A percentile compares a stretch with the other conserved stretches of the same genome.
Conservation (phyloP, 768 basidiomycete species). For the Kwoniella heveanensis region DNA sequence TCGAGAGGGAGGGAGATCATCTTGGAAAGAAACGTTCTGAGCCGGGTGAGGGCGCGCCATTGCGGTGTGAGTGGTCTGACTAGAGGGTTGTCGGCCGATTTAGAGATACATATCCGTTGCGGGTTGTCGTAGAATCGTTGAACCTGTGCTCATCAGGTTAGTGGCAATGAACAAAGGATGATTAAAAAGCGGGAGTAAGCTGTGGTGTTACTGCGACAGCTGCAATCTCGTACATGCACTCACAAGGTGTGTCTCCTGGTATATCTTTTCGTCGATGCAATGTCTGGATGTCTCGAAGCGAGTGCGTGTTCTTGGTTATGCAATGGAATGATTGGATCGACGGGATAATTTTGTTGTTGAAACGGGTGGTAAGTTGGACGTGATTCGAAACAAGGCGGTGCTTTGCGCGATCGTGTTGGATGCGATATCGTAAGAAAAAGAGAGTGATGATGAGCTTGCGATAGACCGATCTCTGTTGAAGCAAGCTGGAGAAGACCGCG, state of each 20-base stretch:
- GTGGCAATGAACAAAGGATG: constrained; percentile 9
- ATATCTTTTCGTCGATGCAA: background rate
- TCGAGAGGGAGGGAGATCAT: constrained; percentile 41
- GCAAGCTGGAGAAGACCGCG: no score
- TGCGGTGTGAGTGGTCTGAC: background rate
- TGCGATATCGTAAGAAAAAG: no score
- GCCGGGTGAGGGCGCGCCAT: constrained; percentile 44
- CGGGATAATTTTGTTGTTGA: background rate
- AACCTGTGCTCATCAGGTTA: background rate
- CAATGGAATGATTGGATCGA: background rate
- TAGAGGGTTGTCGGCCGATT: background rate
- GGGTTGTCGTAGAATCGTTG: background rate
- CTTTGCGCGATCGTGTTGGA: constrained; percentile 1
- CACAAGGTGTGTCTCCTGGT: background rate
- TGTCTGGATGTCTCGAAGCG: background rate
- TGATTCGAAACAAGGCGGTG: background rate
- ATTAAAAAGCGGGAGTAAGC: background rate
- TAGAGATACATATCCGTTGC: constrained; percentile 10
- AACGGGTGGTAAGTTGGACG: background rate
- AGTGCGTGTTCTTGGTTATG: background rate
- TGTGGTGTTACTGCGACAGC: background rate
- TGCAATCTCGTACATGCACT: background rate
- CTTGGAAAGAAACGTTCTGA: constrained; percentile 46
- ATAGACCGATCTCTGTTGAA: no score
- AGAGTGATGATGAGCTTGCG: no score